Evolutionary conservation across 139 green algal genomes (phyloP).

Genomic region (Closterium sp.): DNA sequence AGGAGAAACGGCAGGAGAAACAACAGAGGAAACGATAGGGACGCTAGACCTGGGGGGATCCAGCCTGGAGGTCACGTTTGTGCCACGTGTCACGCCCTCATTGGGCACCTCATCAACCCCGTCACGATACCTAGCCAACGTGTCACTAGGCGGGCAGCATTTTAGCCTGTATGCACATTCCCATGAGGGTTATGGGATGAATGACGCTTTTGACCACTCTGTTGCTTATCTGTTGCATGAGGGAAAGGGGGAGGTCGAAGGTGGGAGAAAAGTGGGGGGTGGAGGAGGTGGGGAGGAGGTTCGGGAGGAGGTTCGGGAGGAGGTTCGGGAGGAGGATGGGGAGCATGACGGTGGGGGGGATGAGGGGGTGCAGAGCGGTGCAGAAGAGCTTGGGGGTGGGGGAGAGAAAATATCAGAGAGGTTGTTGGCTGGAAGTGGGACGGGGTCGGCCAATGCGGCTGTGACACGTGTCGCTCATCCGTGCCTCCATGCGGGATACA

Average conservation of each 20-base stretch:
- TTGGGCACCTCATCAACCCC: background rate
- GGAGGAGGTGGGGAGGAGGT: background rate
- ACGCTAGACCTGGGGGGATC: constrained; percentile 37
- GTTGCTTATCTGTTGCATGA: background rate
- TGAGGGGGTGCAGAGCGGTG: background rate
- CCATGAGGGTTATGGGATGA: constrained; percentile 41
- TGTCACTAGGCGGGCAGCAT: background rate
- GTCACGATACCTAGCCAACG: background rate
- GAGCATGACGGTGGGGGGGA: background rate
- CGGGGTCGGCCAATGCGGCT: background rate
- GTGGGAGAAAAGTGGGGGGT: background rate
- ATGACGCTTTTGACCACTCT: constrained; percentile 42
- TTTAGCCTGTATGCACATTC: constrained; percentile 35
- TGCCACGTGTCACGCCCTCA: constrained; percentile 3
- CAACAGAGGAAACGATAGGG: background rate
- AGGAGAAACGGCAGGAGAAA: background rate
- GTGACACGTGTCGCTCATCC: constrained; percentile 25
- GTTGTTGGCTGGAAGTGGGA: background rate
- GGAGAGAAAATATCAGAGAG: background rate
- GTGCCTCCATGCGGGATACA: constrained; percentile 46
- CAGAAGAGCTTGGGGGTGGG: background rate
- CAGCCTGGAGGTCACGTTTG: constrained; percentile 49
- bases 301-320: background rate
- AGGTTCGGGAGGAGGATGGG: background rate
- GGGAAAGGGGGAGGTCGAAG: background rate